Conservation (phyloP, 176 grass and related monocot genomes). For the Chloris gayana region DNA sequence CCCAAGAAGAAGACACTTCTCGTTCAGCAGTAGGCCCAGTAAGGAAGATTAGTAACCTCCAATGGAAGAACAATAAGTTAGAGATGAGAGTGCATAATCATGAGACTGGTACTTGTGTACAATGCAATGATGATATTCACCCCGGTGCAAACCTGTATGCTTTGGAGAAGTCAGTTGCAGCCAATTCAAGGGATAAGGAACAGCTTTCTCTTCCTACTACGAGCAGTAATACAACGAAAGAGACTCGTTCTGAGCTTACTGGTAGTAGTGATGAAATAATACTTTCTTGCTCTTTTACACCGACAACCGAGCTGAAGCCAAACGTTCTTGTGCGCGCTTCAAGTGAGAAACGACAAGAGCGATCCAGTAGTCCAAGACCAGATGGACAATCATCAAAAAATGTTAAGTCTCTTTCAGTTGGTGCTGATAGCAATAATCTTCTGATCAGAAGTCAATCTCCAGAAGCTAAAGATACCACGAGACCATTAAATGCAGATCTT, state of each 20-base stretch:
- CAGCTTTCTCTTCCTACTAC: constrained; percentile 7
- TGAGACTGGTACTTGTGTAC: constrained; percentile 24
- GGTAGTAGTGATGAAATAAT: constrained; percentile 1
- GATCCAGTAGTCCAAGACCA: constrained; percentile 29
- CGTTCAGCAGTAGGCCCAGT: constrained; percentile 15
- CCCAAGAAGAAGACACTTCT: constrained; percentile 29
- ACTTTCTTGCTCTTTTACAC: constrained; percentile 28
- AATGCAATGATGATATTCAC: constrained; percentile 34
- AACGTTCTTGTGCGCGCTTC: constrained; percentile 41
- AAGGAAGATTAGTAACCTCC: constrained; percentile 28
- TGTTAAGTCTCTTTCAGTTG: constrained; percentile 45
- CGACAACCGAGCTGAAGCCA: constrained; percentile 32
- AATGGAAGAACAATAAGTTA: constrained; percentile 11
- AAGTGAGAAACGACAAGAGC: constrained; percentile 50
- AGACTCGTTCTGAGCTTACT: not conserved
- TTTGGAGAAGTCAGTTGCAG: constrained; percentile 25
- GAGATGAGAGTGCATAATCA: constrained; percentile 26
- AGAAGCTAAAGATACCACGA: constrained; percentile 40
- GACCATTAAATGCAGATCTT: constrained; percentile 30
- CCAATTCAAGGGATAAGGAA: constrained; percentile 31
- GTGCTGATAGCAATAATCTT: constrained; percentile 32
- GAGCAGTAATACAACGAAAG: constrained; percentile 18
- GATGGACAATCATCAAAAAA: constrained; percentile 33
- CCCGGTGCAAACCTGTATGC: constrained; percentile 24
- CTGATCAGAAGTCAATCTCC: constrained; percentile 34